Conservation (phyloP, 331 rosid genomes). For the Stylosanthes scabra region DNA sequence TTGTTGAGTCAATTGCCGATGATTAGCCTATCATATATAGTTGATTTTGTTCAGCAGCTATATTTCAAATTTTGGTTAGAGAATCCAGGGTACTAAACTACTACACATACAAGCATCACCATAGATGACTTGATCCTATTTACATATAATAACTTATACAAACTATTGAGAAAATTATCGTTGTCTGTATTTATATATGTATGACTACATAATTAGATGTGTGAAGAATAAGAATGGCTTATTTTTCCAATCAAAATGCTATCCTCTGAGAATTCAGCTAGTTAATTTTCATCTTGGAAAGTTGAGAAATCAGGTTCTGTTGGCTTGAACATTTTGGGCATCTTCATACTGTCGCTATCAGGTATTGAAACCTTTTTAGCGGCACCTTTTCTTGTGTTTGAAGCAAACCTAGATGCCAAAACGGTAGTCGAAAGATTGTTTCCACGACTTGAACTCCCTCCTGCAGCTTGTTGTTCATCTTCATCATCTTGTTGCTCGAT, state of each 20-base stretch:
- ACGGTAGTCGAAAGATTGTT: constrained; percentile 56
- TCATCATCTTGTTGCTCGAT: constrained; percentile 44
- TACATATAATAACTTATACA: background rate
- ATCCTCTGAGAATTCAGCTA: background rate
- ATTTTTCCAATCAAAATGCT: background rate
- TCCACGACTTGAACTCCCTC: constrained; percentile 5
- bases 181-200: background rate
- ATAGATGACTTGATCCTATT: background rate
- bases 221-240: background rate
- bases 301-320: constrained; percentile 84
- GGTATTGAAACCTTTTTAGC: constrained; percentile 43
- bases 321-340: constrained; percentile 96
- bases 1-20: too few relatives aligned
- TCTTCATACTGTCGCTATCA: constrained; percentile 60
- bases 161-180: background rate
- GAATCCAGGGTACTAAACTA: background rate
- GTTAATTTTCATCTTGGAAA: constrained; percentile 45
- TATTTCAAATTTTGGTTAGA: background rate
- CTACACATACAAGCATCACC: constrained; percentile 3
- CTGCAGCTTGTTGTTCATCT: constrained; percentile 20
- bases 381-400: constrained; percentile 65
- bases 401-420: constrained; percentile 86
- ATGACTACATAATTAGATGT: constrained; percentile 21
- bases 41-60: background rate
- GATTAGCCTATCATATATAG: too few relatives aligned